phyloP scores from a whole-genome alignment of 345 rosid species.

The Gossypium sturtianum region DNA sequence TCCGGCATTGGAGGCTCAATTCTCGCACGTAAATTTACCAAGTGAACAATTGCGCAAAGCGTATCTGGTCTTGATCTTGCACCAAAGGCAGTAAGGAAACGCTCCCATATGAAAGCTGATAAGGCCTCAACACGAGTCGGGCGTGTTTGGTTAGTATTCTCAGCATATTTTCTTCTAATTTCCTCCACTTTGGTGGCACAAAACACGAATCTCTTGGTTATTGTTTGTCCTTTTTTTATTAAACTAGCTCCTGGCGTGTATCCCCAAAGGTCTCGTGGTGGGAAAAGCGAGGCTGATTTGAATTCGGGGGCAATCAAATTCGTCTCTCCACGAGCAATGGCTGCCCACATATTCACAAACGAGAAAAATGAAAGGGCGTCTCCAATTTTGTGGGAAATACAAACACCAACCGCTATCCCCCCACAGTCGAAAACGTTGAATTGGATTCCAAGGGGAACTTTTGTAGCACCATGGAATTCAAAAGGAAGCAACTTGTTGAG shows the following conservation, averaged over 20 bases:
- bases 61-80: neutral
- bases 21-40: slow-evolving; percentile 27
- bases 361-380: slow-evolving; percentile 12
- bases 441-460: neutral
- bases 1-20: neutral
- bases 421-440: slow-evolving; percentile 1
- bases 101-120: neutral
- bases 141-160: neutral
- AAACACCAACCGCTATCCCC: neutral
- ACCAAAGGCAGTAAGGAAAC: neutral
- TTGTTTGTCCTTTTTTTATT: neutral
- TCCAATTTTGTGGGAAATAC: slow-evolving; percentile 7
- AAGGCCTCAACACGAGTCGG: slow-evolving; percentile 18
- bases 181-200: neutral
- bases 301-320: neutral
- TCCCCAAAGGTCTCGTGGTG: neutral
- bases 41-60: neutral
- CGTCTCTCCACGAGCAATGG: slow-evolving; percentile 3
- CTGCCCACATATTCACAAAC: neutral
- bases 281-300: neutral
- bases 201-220: neutral
- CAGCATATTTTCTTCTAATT: neutral
- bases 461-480: neutral
- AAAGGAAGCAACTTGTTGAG: slow-evolving; percentile 21
- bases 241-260: neutral